Evolutionary conservation across 176 grass and related monocot species (phyloP).

Genomic region (Avena sativa): DNA sequence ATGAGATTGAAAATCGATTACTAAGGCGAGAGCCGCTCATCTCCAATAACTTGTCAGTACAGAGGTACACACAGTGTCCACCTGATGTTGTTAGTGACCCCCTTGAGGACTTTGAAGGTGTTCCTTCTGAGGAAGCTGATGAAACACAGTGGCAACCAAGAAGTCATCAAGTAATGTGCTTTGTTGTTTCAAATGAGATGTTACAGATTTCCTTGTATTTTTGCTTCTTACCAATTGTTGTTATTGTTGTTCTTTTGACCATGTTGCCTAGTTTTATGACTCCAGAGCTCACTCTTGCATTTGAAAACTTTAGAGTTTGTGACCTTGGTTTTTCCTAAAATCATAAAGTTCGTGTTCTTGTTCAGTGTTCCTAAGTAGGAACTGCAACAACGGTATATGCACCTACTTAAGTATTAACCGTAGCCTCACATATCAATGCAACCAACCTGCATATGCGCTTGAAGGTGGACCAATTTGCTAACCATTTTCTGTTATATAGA

Average conservation of each 20-base stretch:
- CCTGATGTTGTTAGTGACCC: slow-evolving; percentile 88
- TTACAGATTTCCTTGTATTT: slow-evolving; percentile 24
- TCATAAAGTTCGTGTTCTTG: neutral
- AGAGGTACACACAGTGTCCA: slow-evolving; percentile 72
- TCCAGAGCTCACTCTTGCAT: slow-evolving; percentile 1
- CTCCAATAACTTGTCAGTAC: slow-evolving; percentile 68
- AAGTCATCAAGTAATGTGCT: slow-evolving; percentile 77
- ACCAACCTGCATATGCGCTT: neutral
- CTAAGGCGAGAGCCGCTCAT: slow-evolving; percentile 65
- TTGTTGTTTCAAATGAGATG: slow-evolving; percentile 9
- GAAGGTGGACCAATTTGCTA: slow-evolving; percentile 12
- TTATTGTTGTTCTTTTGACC: neutral
- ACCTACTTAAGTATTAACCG: neutral
- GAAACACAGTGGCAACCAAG: slow-evolving; percentile 70
- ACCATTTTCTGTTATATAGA: slow-evolving; percentile 3
- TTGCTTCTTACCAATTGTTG: slow-evolving; percentile 19
- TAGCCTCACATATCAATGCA: slow-evolving; percentile 10
- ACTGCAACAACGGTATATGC: neutral
- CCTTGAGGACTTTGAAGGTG: slow-evolving; percentile 72
- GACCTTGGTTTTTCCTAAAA: neutral
- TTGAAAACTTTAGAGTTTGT: slow-evolving; percentile 19
- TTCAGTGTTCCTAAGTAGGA: slow-evolving; percentile 24
- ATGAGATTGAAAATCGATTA: slow-evolving; percentile 78
- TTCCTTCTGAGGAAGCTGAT: slow-evolving; percentile 75
- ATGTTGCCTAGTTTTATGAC: slow-evolving; percentile 26